phyloP scores from a whole-genome alignment of 2,329 filamentous ascomycete species.

The Pseudodiploospora longispora region DNA sequence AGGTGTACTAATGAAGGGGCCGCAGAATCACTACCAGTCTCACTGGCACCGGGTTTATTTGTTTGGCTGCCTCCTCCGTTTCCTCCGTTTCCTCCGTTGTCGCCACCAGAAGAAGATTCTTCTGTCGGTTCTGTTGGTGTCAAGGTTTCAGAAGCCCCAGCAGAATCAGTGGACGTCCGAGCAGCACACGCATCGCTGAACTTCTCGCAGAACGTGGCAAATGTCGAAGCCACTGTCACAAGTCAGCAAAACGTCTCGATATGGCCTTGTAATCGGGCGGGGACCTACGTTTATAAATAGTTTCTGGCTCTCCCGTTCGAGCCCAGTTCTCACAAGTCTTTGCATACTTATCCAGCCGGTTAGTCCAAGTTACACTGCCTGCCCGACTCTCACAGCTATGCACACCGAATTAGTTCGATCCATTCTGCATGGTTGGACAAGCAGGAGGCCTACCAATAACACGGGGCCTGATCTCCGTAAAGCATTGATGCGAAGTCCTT shows the following conservation, averaged over 20 bases:
- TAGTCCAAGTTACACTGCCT: constrained; percentile 18
- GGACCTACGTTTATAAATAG: constrained; percentile 17
- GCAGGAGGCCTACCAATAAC: constrained; percentile 22
- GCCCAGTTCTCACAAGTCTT: constrained; percentile 23
- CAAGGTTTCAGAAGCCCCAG: too few species aligned
- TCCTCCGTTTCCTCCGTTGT: not conserved
- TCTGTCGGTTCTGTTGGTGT: too few species aligned
- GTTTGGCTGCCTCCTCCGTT: not conserved
- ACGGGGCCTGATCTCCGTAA: constrained; percentile 20
- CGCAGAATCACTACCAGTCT: too few species aligned
- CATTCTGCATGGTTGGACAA: too few species aligned
- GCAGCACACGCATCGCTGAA: constrained; percentile 20
- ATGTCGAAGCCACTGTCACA: constrained; percentile 18
- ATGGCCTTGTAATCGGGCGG: not conserved
- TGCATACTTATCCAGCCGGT: constrained; percentile 21
- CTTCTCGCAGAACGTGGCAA: constrained; percentile 21
- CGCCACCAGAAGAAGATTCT: not conserved
- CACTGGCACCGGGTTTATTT: not conserved
- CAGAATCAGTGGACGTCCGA: constrained; percentile 1
- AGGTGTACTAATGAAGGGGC: too few species aligned
- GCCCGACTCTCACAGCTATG: constrained; percentile 15
- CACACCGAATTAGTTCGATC: too few species aligned
- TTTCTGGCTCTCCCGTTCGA: constrained; percentile 17
- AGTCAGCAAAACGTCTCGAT: constrained; percentile 4
- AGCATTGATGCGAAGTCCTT: constrained; percentile 18